These are phyloP conservation scores for Cladosporium cucumerinum DNA, from an alignment of 2,329 filamentous ascomycete species.

Conservation along the genomic window DNA sequence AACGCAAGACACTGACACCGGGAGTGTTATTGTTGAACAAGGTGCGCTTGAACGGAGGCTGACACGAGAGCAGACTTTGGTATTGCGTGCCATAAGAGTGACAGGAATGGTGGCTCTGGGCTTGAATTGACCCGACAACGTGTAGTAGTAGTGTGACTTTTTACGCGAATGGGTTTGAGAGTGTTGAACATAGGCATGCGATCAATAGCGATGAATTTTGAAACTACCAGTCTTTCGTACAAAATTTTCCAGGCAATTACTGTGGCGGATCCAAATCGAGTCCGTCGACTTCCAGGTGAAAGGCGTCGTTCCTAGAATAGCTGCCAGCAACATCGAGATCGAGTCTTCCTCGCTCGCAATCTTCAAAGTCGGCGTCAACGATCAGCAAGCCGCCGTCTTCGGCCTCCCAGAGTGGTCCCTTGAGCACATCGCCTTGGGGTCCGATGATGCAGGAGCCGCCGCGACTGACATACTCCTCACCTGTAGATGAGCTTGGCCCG, in stretches of 20 bases:
- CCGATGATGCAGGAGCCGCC: conserved; percentile 82
- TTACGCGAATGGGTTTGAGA: background rate
- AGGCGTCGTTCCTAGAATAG: conserved; percentile 72
- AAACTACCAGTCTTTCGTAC: background rate
- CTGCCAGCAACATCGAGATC: conserved; percentile 83
- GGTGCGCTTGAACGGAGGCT: background rate
- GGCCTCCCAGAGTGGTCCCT: conserved; percentile 77
- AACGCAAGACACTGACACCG: background rate
- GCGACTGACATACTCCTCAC: conserved; percentile 59
- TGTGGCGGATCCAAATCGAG: conserved; percentile 60
- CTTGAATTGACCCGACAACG: background rate
- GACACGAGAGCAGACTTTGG: background rate
- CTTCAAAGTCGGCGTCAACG: conserved; percentile 78
- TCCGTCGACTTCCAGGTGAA: conserved; percentile 58
- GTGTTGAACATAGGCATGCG: background rate
- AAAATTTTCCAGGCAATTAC: conserved; percentile 19
- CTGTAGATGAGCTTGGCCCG: conserved; percentile 20
- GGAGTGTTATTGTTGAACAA: background rate
- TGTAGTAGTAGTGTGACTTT: background rate
- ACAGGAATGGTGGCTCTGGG: background rate
- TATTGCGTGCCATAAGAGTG: background rate
- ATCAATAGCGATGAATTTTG: background rate
- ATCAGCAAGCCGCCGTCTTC: conserved; percentile 65
- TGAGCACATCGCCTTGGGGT: conserved; percentile 74
- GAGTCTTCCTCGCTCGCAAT: conserved; percentile 75